phyloP scores from a whole-genome alignment of 768 basidiomycete species.

The Suillus hirtellus region DNA sequence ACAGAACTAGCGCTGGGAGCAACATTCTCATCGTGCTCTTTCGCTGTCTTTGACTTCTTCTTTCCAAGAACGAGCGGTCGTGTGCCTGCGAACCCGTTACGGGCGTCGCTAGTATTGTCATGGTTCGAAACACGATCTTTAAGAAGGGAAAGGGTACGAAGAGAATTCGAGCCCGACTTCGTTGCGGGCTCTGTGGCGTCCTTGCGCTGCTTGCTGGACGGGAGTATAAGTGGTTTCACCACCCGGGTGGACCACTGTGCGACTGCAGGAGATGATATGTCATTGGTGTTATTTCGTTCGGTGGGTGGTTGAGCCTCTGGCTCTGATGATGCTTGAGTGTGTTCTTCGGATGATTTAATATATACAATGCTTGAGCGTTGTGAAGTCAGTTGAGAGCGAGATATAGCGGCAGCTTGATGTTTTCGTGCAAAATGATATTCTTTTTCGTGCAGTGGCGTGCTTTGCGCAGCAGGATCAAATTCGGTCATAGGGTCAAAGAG shows the following conservation, averaged over 20 bases:
- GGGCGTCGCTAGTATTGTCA: conserved; percentile 21
- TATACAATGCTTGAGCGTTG: conserved; percentile 65
- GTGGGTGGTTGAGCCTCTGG: neutral
- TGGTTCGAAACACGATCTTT: conserved; percentile 54
- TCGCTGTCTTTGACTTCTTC: conserved; percentile 45
- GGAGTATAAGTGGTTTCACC: conserved; percentile 55
- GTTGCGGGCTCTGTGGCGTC: conserved; percentile 15
- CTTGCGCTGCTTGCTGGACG: conserved; percentile 50
- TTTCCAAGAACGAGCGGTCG: conserved; percentile 61
- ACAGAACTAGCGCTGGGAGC: conserved; percentile 33
- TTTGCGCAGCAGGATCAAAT: conserved; percentile 43
- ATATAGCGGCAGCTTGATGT: conserved; percentile 22
- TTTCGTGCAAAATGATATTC: conserved; percentile 17
- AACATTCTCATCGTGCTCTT: conserved; percentile 35
- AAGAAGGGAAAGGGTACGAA: conserved; percentile 64
- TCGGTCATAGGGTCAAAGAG: conserved; percentile 48
- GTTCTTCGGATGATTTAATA: conserved; percentile 55
- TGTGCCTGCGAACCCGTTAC: conserved; percentile 31
- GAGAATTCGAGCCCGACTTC: conserved; percentile 42
- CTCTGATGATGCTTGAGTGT: conserved; percentile 16
- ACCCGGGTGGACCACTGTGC: conserved; percentile 51
- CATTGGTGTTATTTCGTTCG: conserved; percentile 11
- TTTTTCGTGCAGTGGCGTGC: conserved; percentile 57
- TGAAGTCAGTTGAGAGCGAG: conserved; percentile 21
- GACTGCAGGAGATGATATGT: conserved; percentile 31